phyloP scores from a whole-genome alignment of 805 yeast species.

The Saccharomycopsis amapae region DNA sequence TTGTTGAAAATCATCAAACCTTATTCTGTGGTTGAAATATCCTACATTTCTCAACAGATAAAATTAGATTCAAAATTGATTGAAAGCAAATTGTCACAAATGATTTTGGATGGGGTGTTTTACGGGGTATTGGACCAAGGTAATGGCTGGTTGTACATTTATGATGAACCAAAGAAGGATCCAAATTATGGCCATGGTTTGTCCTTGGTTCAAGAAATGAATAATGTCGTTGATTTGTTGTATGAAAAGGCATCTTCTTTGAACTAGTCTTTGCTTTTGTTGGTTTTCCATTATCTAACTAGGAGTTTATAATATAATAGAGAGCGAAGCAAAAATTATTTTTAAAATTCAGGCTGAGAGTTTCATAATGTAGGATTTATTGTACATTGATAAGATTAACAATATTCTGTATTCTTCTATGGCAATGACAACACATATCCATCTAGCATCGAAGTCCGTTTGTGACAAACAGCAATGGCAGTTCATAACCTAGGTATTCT shows the following conservation, averaged over 20 bases:
- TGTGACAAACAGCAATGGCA: too few relatives aligned
- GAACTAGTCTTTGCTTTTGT: conserved; percentile 45
- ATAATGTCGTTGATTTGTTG: conserved; percentile 79
- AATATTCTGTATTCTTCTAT: too few relatives aligned
- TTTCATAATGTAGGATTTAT: too few relatives aligned
- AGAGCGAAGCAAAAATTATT: too few relatives aligned
- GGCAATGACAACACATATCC: too few relatives aligned
- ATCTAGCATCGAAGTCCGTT: too few relatives aligned
- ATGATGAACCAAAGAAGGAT: conserved; percentile 83
- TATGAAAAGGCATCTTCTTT: conserved; percentile 89
- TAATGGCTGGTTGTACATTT: conserved; percentile 92
- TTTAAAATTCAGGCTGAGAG: too few relatives aligned
- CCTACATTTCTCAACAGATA: conserved; percentile 79
- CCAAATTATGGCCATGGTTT: conserved; percentile 83
- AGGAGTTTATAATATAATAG: too few relatives aligned
- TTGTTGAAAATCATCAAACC: conserved; percentile 93
- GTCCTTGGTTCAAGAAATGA: conserved; percentile 80
- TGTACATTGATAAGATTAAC: too few relatives aligned
- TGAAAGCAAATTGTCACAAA: conserved; percentile 90
- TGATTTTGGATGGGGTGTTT: conserved; percentile 93
- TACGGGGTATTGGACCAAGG: conserved; percentile 97
- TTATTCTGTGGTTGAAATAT: conserved; percentile 88
- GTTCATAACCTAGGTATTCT: too few relatives aligned
- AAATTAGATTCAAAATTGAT: conserved; percentile 84
- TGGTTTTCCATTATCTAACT: neutral